Percentiles rank a stretch among this genome's conserved stretches.
phyloP scores from a whole-genome alignment of 805 yeast species.

The Dipodascus geniculatus region DNA sequence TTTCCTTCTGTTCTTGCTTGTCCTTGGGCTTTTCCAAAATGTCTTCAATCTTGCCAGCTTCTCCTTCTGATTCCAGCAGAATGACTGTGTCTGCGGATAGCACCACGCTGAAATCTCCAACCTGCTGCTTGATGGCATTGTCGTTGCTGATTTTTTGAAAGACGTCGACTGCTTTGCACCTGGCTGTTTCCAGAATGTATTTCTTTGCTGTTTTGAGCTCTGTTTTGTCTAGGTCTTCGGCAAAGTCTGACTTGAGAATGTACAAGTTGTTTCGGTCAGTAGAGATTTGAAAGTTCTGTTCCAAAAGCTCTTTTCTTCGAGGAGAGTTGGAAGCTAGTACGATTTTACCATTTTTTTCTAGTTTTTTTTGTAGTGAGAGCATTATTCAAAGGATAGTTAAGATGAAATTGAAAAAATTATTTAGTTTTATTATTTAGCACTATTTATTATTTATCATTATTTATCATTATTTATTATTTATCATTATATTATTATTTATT shows the following conservation, averaged over 20 bases:
- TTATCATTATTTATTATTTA: no score
- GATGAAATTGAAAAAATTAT: no score
- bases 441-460: no score
- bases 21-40: conserved; percentile 76
- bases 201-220: conserved; percentile 15
- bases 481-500: no score
- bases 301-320: conserved; percentile 60
- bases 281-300: conserved; percentile 30
- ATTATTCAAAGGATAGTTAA: no score
- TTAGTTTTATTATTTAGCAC: no score
- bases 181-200: conserved; percentile 65
- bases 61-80: conserved; percentile 22
- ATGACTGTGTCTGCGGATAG: conserved; percentile 73
- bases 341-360: conserved; percentile 23
- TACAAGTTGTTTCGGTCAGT: conserved; percentile 18
- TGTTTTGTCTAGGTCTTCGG: conserved; percentile 59
- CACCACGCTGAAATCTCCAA: conserved; percentile 23
- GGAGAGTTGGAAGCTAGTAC: conserved; percentile 81
- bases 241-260: conserved; percentile 55
- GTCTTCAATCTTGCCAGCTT: conserved; percentile 30
- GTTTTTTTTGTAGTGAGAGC: conserved; percentile 5
- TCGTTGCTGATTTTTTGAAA: conserved; percentile 22
- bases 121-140: conserved; percentile 22
- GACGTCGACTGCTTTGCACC: conserved; percentile 55
- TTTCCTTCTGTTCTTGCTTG: conserved; percentile 37